Base-by-base conservation (phyloP, 148 eudicot genomes). In the Nepenthes gracilis region DNA sequence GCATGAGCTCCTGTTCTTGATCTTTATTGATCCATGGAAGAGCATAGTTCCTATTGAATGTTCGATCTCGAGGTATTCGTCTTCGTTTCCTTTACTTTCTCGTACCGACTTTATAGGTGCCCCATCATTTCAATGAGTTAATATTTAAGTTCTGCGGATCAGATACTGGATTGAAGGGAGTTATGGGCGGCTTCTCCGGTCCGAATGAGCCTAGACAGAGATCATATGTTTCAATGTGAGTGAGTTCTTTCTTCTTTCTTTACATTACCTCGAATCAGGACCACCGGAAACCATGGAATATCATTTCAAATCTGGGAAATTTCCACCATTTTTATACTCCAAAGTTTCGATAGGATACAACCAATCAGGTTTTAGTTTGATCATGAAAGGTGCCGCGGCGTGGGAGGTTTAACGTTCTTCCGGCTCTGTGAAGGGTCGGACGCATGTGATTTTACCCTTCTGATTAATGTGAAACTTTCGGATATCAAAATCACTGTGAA, bases 171-270 rank as follows among this genome's bases (percentile, higher is more conserved):
- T 11, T 43, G 8, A 32, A 2, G 12, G 23, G 35, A 40, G 13
- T 6, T n/a, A 78, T 78, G 82, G 74, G 71, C 47, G 55, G 63
- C 12, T 69, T 79, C 64, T 34, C 67, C 36, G 66, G 49, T 70
- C 65, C 69, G 14, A 72, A 72, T 48, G 83, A 79, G 52, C 51
- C 80, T 36, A 70, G 80, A 67, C 78, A 67, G 59, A 70, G 84
- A 53, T 80, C 80, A 36, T 72, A 64, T 57, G 64, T 67, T 15
- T 76, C 80, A 11, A 73, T 76, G 84, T 80, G 47, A 76, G 84
- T 68, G 33, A 61, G 48, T 50, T 64, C 33, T n/a, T 14, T 10
- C 9, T 35, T 54, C 43, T 8, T 6, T 53, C 12, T 8, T 53
- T 37, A 14, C 36, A 1, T 43, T 60, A 5, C n/a, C 53, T 9